Evolutionary conservation across 306 rosid species (phyloP), one percentile per base, ranked within the genome.

Genomic region (Prinsepia uniflora): DNA sequence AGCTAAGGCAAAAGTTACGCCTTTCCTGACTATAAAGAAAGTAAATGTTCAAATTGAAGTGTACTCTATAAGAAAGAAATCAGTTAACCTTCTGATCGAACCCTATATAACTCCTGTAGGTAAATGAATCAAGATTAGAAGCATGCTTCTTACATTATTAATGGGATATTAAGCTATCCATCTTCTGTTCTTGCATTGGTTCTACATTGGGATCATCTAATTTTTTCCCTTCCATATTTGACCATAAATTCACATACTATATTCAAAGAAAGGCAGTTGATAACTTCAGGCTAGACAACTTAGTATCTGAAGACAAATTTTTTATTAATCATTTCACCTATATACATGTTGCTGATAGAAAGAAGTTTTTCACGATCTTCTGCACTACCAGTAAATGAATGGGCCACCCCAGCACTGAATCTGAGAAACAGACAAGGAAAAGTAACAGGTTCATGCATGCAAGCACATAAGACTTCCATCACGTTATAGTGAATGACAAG

Each of bases 331-430:
- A 18, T 22, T 60, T 80, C 81, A 94, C 97, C 96, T 67, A 94
- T 86, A 75, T 89, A 89, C 81, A 90, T 84, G 65, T 90, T 86
- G 67, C 75, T 82, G 79, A 90, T 84, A 59, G 89, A 77, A 72
- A 90, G 97, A 86, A 94, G 96, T 83, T 83, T 90, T 63, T 65
- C 80, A 59, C 95, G 60, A 79, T 94, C 97, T 55, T 89, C 98
- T 48, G 80, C 80, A 72, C 87, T 80, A 67, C 81, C 98, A 18
- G 98, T 89, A 88, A 94, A 94, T 72, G 98, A 90, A 83, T 94
- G 98, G 72, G 93, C 65, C 55, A 94, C 97, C 77, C 97, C 97
- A 48, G 76, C 89, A 66, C 74, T 77, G 72, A 94, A 90, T 84
- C 97, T 90, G 89, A 52, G 70, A 43, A 65, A 66, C 13, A 80